Evolutionary conservation across 164 flowering plant genomes (phyloP), one percentile per base, ranked within the genome.

Genomic region (Piper longum): DNA sequence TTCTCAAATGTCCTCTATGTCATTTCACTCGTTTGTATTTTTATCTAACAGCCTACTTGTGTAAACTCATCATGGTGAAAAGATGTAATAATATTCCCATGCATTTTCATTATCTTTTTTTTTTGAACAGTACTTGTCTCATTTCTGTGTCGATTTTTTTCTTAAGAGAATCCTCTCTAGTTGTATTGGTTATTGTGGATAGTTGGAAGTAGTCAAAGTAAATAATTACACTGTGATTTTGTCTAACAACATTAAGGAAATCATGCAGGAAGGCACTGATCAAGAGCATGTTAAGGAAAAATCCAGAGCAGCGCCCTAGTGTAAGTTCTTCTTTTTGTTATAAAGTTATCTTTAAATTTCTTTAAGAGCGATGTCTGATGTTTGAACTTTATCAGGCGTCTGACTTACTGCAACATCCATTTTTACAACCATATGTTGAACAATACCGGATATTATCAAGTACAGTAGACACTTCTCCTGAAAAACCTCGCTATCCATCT

Each of bases 241-340:
- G 41, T 66, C 68, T 66, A 51, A 66, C 41, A 57, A 61, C 41
- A 43, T 62, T 26, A 52, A 57, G 66, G 45, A 59, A 16, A 43
- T 56, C 45, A 55, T 68, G 59, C 87, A 95, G 99, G 81, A 95
- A 91, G 77, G 69, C 88, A 57, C 83, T 95, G 51, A 88, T 95
- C 71, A 95, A 91, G 71, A 83, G 95, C 75, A 95, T 95, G 99
- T 74, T 95, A 66, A 80, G 96, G 66, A 95, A 95, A 80, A 95
- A 82, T 66, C 97, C 99, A 14, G 99, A 95, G 80, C 95, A 87
- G 74, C 87, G 97, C 43, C 92, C 97, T 36, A 87, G 68, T 74
- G 99, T 95, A 84, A 77, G 85, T 14, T 54, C 44, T 69, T 41
- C 14, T 48, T 48, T 2, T 26, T 26, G 36, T 26, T 48, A 9